Evolutionary conservation across 805 yeast genomes (phyloP).

Genomic region (Candida nitratophila): DNA sequence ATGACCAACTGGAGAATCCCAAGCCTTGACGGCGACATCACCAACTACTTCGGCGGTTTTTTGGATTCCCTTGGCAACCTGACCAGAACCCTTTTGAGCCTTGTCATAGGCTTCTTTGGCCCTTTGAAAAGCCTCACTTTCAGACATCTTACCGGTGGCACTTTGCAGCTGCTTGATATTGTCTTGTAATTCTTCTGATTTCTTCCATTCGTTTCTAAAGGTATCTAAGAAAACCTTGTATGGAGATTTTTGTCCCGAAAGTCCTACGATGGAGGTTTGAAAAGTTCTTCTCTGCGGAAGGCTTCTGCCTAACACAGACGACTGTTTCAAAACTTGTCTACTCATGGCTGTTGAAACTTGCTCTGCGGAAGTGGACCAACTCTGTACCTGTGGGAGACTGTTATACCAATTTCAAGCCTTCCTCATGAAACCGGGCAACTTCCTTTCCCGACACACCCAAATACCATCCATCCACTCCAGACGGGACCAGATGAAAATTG

Average conservation of each 20-base stretch:
- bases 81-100: slow-evolving; percentile 66
- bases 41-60: slow-evolving; percentile 95
- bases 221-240: slow-evolving; percentile 90
- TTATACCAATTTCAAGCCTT: too few species aligned
- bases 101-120: slow-evolving; percentile 89
- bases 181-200: slow-evolving; percentile 81
- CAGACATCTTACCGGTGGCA: slow-evolving; percentile 91
- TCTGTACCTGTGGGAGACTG: too few species aligned
- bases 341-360: background rate
- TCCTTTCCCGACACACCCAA: too few species aligned
- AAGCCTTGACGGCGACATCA: slow-evolving; percentile 79
- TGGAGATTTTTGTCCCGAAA: slow-evolving; percentile 54
- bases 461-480: too few species aligned
- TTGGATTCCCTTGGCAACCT: slow-evolving; percentile 61
- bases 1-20: slow-evolving; percentile 93
- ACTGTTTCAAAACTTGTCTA: background rate
- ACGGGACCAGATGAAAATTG: background rate
- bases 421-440: too few species aligned
- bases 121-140: slow-evolving; percentile 84
- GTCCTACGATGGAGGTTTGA: slow-evolving; percentile 5
- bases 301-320: background rate
- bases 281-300: slow-evolving; percentile 8
- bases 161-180: slow-evolving; percentile 92
- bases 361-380: too few species aligned
- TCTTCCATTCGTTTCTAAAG: slow-evolving; percentile 84